Conservation (phyloP, 2,329 filamentous ascomycete genomes). For the Venturia pyrina region DNA sequence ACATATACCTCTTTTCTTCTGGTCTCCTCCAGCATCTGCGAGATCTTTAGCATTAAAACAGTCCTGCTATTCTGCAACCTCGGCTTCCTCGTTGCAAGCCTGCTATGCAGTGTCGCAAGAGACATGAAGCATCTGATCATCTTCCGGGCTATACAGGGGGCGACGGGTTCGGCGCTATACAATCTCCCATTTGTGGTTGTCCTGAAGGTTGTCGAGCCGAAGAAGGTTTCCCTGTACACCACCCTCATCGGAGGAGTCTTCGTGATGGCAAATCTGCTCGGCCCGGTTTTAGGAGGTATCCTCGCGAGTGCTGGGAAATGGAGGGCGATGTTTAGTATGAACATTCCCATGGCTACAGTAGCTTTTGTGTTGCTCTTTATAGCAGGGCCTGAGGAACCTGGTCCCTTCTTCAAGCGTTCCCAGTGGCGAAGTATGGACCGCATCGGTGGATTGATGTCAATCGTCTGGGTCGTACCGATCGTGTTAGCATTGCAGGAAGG, state of each 20-base stretch:
- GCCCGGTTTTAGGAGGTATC: not conserved
- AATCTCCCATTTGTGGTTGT: not conserved
- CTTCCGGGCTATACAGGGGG: not conserved
- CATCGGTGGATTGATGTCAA: not conserved
- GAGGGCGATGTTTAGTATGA: not conserved
- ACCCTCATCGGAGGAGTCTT: not conserved
- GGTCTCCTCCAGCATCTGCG: not conserved
- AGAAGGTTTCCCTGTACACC: not conserved
- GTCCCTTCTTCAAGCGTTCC: not conserved
- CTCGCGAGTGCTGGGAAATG: not conserved
- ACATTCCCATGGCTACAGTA: not conserved
- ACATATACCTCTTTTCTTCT: not conserved
- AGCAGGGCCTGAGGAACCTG: not conserved
- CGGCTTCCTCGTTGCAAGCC: not conserved
- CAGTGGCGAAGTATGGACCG: not conserved
- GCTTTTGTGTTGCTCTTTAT: not conserved
- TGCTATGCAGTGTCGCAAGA: not conserved
- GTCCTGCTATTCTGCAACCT: not conserved
- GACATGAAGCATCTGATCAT: not conserved
- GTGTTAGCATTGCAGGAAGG: constrained; percentile 1
- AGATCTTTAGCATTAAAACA: not conserved
- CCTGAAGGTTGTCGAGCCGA: not conserved
- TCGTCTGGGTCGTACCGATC: not conserved
- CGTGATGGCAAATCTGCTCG: not conserved
- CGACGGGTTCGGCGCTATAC: not conserved